Conservation (phyloP, 805 yeast genomes). For the Clavispora carvajalis region DNA sequence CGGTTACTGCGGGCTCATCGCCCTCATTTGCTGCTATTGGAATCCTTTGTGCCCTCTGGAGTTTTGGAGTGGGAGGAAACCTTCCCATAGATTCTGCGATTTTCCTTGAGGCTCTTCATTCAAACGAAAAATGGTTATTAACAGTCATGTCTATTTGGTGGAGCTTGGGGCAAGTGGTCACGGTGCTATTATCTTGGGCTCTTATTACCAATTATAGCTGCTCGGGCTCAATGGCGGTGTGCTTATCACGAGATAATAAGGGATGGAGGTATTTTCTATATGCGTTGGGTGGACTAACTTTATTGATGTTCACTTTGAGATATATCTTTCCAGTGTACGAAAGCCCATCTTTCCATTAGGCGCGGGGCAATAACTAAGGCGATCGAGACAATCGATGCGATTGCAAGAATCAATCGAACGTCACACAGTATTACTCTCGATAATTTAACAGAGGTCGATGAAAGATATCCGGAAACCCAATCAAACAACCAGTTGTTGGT, state of each 20-base stretch:
- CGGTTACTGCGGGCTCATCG: slow-evolving; percentile 18
- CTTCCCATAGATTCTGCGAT: slow-evolving; percentile 23
- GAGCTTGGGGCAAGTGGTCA: slow-evolving; percentile 19
- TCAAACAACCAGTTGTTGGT: slow-evolving; percentile 3
- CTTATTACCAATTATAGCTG: slow-evolving; percentile 13
- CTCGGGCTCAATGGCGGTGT: slow-evolving; percentile 13
- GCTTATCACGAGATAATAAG: slow-evolving; percentile 43
- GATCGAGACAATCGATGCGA: slow-evolving; percentile 34
- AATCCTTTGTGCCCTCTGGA: slow-evolving; percentile 20
- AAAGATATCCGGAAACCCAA: slow-evolving; percentile 11
- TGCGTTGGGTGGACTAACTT: slow-evolving; percentile 46
- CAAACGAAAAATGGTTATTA: slow-evolving; percentile 20
- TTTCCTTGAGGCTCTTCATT: slow-evolving; percentile 22
- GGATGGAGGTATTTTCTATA: slow-evolving; percentile 59
- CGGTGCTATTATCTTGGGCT: slow-evolving; percentile 14
- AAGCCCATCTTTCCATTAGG: slow-evolving; percentile 51
- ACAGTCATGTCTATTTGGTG: slow-evolving; percentile 28
- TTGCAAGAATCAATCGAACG: slow-evolving; percentile 44
- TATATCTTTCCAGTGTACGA: slow-evolving; percentile 42
- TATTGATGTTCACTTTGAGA: slow-evolving; percentile 26
- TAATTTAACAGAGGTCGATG: slow-evolving; percentile 42
- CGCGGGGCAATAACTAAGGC: slow-evolving; percentile 50
- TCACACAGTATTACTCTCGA: slow-evolving; percentile 40
- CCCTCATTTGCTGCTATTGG: slow-evolving; percentile 21
- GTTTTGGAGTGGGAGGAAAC: slow-evolving; percentile 24